Percentiles rank a stretch among this genome's conserved stretches.
Conservation (phyloP, 257 asterid genomes). For the Hygrophila difformis region DNA sequence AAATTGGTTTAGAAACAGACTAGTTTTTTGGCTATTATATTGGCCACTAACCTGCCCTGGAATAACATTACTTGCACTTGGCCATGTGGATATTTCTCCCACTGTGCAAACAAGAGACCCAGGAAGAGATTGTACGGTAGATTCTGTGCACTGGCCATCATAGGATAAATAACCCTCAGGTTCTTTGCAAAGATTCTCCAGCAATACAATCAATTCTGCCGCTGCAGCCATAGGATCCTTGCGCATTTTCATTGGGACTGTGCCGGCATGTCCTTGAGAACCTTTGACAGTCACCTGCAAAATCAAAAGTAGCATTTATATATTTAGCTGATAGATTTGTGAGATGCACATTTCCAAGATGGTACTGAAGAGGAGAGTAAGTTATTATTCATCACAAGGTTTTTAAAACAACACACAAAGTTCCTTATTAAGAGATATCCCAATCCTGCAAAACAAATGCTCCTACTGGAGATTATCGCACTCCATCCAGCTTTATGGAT, state of each 20-base stretch:
- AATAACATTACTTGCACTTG: constrained; percentile 94
- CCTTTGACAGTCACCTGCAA: constrained; percentile 87
- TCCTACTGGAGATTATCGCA: too few species aligned
- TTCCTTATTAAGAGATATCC: neutral
- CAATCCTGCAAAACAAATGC: too few species aligned
- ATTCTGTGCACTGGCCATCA: constrained; percentile 57
- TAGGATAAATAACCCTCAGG: constrained; percentile 73
- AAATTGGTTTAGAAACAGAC: neutral
- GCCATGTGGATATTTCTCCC: constrained; percentile 97
- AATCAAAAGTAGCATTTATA: neutral
- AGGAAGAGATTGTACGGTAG: constrained; percentile 59
- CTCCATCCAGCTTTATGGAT: too few species aligned
- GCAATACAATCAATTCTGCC: constrained; percentile 75
- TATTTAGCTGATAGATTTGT: too few species aligned
- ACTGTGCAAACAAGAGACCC: constrained; percentile 98
- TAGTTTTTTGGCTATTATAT: neutral
- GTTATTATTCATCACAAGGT: neutral
- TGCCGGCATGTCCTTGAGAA: constrained; percentile 98
- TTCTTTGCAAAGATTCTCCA: constrained; percentile 80
- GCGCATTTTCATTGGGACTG: constrained; percentile 95
- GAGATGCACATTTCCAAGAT: neutral
- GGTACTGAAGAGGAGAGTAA: too few species aligned
- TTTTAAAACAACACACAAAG: constrained; percentile 1
- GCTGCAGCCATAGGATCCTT: constrained; percentile 96
- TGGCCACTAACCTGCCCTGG: constrained; percentile 89